Base-by-base conservation (phyloP, 345 rosid genomes). In the Aquilaria sinensis region DNA sequence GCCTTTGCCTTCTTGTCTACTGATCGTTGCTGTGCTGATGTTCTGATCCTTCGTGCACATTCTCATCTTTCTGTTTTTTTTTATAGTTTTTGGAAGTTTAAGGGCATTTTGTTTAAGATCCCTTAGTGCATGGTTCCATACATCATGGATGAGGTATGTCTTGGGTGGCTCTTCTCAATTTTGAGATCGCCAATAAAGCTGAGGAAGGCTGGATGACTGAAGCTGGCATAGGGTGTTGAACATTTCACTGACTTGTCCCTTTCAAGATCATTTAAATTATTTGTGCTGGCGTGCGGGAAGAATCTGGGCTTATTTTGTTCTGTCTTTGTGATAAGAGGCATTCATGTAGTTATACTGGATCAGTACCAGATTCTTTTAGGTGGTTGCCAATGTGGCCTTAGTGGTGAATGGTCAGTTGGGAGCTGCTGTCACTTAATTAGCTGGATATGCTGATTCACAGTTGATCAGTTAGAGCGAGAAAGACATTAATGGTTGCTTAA, bases 141-240 rank as follows among this genome's bases (percentile, higher is more conserved):
- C 52, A 32, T 51, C 61, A 41, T 57, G 34, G 51, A 29, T 64
- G 47, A 62, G 31, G 81, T 61, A 31, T 61, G 62, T 75, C 57
- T 76, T 74, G 70, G 76, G 78, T 70, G 71, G 76, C 79, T 72
- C 78, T 65, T 66, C 76, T 73, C 59, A 64, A 65, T 67, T 75
- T 73, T 79, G 54, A 67, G 78, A 72, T 65, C 67, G 77, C 71
- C 68, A 83, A 75, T 76, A 64, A 51, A 65, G 49, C 74, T 65
- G 66, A 65, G 57, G 69, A 63, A 75, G 57, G 74, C 79, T 34
- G 53, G 67, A 67, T 70, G 64, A 62, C 56, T 57, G 79, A 72
- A 64, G 72, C 77, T 57, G 60, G 67, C 43, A 37, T 37, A 71
- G 59, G 43, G 58, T 66, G 74, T 57, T 58, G 79, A 72, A 58